Base-by-base conservation (phyloP, 2,329 filamentous ascomycete genomes). In the Ophiocordyceps robertsii region DNA sequence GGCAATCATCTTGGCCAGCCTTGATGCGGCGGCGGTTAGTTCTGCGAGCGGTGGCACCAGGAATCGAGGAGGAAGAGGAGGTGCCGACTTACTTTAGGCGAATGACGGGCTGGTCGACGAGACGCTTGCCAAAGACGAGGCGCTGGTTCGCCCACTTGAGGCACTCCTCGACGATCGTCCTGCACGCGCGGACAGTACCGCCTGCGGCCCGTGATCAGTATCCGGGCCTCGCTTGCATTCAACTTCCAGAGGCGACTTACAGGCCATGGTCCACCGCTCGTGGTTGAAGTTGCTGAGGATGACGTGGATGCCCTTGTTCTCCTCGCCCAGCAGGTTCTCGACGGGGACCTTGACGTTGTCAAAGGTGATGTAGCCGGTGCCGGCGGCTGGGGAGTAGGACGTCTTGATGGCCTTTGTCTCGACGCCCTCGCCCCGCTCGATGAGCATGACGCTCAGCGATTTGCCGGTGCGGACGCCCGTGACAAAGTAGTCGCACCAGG, bases 221-320 rank as follows among this genome's bases (percentile, higher is more conserved):
- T 10, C 12, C 24, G n/a, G n/a, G 7, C 7, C 9, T 14, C 11
- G 14, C 29, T 31, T 14, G 29, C 2, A 8, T 30, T n/a, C 21
- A 30, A 11, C 14, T 11, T 7, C 6, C 19, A 5, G 10, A 29
- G n/a, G 24, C 14, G 17, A 65, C 67, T 59, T 63, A 68, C 76
- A 80, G 44, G 70, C 68, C 82, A 89, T 86, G 63, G 74, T 81
- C 72, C 82, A 87, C 29, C 84, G 74, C 66, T 88, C 84, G 64
- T 92, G 84, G 69, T 92, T 92, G 67, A 93, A 93, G 66, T 93
- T 93, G 64, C 75, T 78, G 56, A 92, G 67, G 56, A 93, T 86
- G 29, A 92, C 84, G 47, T 81, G 74, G 56, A 93, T 89, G 7
- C 87, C 87, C 66, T 90, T 84, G 68, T 92, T 77, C 64, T 93